These are phyloP conservation scores for Neltuma alba DNA, from an alignment of 306 rosid genomes.

Conservation along the genomic window DNA sequence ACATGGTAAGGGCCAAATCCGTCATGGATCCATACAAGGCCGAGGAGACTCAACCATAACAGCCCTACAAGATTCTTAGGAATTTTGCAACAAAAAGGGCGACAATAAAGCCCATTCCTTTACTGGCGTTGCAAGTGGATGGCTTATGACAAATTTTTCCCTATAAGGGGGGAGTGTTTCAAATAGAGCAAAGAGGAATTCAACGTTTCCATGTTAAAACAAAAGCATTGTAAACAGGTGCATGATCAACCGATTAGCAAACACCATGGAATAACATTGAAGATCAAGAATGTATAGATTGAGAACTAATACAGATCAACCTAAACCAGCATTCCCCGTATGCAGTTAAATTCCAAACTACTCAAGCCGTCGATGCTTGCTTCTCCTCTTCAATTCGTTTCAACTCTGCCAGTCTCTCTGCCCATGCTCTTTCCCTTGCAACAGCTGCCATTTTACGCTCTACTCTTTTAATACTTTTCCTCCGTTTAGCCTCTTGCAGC, in stretches of 20 bases:
- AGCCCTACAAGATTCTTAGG: neutral
- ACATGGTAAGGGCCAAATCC: neutral
- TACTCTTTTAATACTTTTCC: conserved; percentile 67
- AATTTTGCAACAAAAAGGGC: neutral
- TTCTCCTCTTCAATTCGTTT: conserved; percentile 61
- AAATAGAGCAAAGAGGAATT: neutral
- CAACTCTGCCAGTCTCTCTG: conserved; percentile 60
- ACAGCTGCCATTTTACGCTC: conserved; percentile 97
- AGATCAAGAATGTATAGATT: neutral
- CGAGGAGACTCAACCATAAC: neutral
- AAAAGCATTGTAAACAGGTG: neutral
- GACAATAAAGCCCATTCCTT: neutral
- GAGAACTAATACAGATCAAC: conserved; percentile 1
- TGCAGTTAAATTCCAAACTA: neutral
- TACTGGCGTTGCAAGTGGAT: neutral
- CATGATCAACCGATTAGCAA: conserved; percentile 4
- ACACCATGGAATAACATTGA: neutral
- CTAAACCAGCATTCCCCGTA: neutral
- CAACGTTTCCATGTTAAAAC: neutral
- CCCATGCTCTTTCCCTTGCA: conserved; percentile 78
- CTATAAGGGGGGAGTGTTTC: neutral
- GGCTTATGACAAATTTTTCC: neutral
- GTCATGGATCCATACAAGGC: neutral
- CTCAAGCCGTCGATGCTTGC: conserved; percentile 50
- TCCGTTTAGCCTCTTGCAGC: conserved; percentile 83